Percentiles rank a stretch among this genome's conserved stretches.
Evolutionary conservation across 2,329 filamentous ascomycete species (phyloP).

Genomic region (Dryadomyces sulphureus): DNA sequence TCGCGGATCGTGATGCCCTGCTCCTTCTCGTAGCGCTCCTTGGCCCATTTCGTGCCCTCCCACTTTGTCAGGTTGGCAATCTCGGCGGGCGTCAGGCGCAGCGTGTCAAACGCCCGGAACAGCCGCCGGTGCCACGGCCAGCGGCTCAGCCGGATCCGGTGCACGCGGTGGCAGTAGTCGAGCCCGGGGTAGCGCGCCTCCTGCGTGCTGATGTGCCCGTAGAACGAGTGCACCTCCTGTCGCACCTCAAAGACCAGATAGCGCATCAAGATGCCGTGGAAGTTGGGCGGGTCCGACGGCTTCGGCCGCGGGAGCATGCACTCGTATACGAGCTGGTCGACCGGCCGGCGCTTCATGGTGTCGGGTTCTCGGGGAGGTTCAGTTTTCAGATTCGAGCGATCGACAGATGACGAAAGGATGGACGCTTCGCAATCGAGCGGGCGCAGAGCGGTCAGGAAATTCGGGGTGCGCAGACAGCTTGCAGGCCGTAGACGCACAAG

Average conservation of each 20-base stretch:
- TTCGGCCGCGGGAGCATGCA: constrained; percentile 57
- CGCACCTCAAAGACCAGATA: constrained; percentile 64
- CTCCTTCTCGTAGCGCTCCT: constrained; percentile 65
- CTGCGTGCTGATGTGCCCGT: constrained; percentile 62
- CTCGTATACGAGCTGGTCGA: constrained; percentile 62
- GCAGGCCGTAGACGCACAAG: neutral
- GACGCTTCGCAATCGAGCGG: neutral
- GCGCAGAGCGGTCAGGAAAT: neutral
- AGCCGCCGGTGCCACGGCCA: constrained; percentile 65
- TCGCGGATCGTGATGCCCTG: constrained; percentile 56
- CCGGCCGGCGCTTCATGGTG: constrained; percentile 49
- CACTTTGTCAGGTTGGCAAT: constrained; percentile 62
- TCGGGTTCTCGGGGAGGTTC: neutral
- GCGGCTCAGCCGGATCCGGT: constrained; percentile 62
- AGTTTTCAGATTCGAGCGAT: neutral
- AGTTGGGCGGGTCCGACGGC: constrained; percentile 53
- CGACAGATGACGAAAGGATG: neutral
- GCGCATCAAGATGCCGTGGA: constrained; percentile 53
- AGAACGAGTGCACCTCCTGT: constrained; percentile 64
- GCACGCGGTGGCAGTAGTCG: constrained; percentile 59
- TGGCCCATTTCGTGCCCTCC: constrained; percentile 74
- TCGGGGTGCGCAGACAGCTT: neutral
- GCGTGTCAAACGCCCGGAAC: constrained; percentile 59
- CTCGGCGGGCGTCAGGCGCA: constrained; percentile 54
- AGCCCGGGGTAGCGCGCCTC: constrained; percentile 73